A percentile compares a stretch with the other conserved stretches of the same genome.
Evolutionary conservation across 2,329 filamentous ascomycete species (phyloP).

Genomic region (Colletotrichum gloeosporioides): DNA sequence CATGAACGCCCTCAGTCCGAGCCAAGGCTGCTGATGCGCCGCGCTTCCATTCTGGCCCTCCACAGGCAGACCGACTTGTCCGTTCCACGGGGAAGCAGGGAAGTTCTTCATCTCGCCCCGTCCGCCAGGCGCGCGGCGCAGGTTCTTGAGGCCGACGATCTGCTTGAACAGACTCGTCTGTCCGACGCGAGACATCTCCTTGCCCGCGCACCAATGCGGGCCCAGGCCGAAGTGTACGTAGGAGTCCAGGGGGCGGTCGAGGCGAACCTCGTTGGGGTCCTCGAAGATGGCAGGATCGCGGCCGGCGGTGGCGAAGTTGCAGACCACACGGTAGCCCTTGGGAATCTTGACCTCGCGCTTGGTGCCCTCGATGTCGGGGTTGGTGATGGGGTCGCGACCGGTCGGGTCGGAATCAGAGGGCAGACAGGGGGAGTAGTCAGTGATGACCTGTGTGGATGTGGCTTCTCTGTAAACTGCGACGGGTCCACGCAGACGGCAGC

Average conservation of each 20-base stretch:
- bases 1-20: slow-evolving; percentile 27
- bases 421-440: slow-evolving; percentile 28
- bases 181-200: slow-evolving; percentile 40
- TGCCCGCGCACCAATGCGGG: slow-evolving; percentile 43
- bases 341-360: slow-evolving; percentile 14
- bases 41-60: slow-evolving; percentile 3
- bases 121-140: slow-evolving; percentile 25
- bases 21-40: slow-evolving; percentile 18
- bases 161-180: slow-evolving; percentile 27
- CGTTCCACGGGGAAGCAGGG: slow-evolving; percentile 23
- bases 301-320: slow-evolving; percentile 54
- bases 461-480: slow-evolving; percentile 56
- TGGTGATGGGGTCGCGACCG: slow-evolving; percentile 16
- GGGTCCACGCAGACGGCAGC: slow-evolving; percentile 57
- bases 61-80: slow-evolving; percentile 22
- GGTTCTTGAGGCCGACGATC: slow-evolving; percentile 27
- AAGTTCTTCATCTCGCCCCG: slow-evolving; percentile 28
- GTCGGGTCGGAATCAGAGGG: slow-evolving; percentile 22
- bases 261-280: slow-evolving; percentile 52
- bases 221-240: slow-evolving; percentile 61
- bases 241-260: slow-evolving; percentile 52
- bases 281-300: slow-evolving; percentile 54
- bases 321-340: slow-evolving; percentile 53
- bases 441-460: slow-evolving; percentile 32
- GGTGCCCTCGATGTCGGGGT: slow-evolving; percentile 20